Percentiles rank a stretch among this genome's conserved stretches.
phyloP scores from a whole-genome alignment of 768 basidiomycete species.

The Leccinum obscurum region DNA sequence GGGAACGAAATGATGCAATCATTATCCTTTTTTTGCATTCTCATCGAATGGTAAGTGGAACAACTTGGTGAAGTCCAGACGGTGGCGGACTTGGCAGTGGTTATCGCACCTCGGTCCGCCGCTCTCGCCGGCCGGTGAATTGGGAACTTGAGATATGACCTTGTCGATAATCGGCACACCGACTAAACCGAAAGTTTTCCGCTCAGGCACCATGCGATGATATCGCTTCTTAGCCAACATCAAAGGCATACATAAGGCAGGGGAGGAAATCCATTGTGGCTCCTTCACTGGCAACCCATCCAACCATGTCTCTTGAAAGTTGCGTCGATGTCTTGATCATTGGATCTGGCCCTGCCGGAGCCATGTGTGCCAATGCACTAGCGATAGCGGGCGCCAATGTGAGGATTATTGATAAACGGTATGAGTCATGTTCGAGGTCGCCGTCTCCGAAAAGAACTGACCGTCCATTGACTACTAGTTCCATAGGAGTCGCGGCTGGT shows the following conservation, averaged over 20 bases:
- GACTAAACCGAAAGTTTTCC: not conserved
- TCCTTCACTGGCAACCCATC: not conserved
- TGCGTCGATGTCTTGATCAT: not conserved
- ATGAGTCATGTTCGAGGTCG: not conserved
- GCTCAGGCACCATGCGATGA: not conserved
- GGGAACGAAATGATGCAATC: too few species aligned
- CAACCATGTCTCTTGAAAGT: not conserved
- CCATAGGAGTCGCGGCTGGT: not conserved
- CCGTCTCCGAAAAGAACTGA: not conserved
- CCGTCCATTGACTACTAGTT: not conserved
- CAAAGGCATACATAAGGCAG: not conserved
- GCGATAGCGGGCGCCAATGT: not conserved
- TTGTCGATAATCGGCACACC: too few species aligned
- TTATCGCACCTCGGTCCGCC: too few species aligned
- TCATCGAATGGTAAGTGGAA: too few species aligned
- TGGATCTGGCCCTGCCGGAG: not conserved
- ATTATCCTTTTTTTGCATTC: too few species aligned
- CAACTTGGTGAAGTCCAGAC: too few species aligned
- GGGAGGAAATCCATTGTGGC: not conserved
- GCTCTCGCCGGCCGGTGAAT: too few species aligned
- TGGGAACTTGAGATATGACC: too few species aligned
- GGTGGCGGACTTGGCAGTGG: too few species aligned
- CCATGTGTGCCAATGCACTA: not conserved
- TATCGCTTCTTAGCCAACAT: not conserved
- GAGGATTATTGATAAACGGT: slow-evolving; percentile 1